These are phyloP conservation scores for Apiotrichum siamense DNA, from an alignment of 1,284 basidiomycete species.

Conservation along the genomic window DNA sequence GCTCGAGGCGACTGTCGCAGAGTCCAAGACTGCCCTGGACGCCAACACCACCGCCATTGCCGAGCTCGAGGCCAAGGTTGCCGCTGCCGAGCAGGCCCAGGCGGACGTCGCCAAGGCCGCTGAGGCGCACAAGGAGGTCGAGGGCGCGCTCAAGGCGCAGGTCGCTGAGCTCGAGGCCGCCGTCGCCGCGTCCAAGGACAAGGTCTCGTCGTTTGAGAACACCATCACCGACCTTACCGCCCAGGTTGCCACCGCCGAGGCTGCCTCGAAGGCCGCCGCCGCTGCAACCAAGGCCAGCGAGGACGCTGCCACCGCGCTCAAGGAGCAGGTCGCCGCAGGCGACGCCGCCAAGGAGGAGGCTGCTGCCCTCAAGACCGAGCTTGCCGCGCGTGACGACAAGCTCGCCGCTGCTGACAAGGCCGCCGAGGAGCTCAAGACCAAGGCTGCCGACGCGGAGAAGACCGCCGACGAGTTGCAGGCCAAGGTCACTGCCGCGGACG, in stretches of 20 bases:
- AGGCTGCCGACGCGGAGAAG: slow-evolving; percentile 11
- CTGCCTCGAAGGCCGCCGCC: neutral
- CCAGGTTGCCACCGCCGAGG: neutral
- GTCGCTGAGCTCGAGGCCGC: neutral
- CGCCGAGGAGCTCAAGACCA: slow-evolving; percentile 17
- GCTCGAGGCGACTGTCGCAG: neutral
- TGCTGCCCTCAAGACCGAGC: neutral
- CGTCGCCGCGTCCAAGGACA: neutral
- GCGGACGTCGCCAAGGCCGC: neutral
- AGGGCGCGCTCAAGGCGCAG: neutral
- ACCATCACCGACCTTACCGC: neutral
- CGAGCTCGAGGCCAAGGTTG: neutral
- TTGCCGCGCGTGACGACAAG: slow-evolving; percentile 9
- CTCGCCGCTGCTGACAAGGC: slow-evolving; percentile 14
- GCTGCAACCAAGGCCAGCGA: neutral
- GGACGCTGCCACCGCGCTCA: neutral
- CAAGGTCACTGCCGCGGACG: neutral
- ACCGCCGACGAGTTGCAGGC: neutral
- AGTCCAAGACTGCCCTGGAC: neutral
- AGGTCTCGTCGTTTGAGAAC: neutral
- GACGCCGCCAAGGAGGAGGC: neutral
- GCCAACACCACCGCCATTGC: neutral
- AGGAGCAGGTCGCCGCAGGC: neutral
- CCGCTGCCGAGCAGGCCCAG: neutral
- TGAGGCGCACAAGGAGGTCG: slow-evolving; percentile 3